Percentiles rank a stretch among this genome's conserved stretches.
Conservation (phyloP, 2,329 filamentous ascomycete species). For the Aureobasidium sp. region DNA sequence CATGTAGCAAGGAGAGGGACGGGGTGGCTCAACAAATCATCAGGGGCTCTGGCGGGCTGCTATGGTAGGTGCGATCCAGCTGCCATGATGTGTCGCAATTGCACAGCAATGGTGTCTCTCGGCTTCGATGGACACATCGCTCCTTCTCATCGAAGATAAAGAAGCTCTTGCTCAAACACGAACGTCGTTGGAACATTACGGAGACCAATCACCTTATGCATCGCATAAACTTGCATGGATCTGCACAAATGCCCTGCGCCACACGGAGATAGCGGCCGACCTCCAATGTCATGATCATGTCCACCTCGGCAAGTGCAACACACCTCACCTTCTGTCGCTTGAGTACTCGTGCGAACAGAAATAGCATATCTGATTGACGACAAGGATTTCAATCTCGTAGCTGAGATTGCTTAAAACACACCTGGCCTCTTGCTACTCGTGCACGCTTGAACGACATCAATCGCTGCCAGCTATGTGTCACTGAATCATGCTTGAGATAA, state of each 20-base stretch:
- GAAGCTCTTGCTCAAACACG: background rate
- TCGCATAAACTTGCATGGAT: background rate
- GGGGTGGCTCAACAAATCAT: background rate
- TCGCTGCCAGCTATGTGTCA: background rate
- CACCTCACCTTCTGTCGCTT: background rate
- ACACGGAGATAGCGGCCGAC: background rate
- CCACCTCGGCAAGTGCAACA: background rate
- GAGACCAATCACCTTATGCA: background rate
- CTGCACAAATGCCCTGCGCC: background rate
- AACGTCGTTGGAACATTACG: background rate
- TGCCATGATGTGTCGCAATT: background rate
- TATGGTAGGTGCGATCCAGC: background rate
- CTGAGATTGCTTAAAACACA: background rate
- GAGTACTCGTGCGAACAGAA: background rate
- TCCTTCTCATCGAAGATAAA: background rate
- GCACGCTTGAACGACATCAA: background rate
- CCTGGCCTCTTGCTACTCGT: background rate
- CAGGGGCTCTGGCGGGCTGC: background rate
- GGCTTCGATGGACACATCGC: background rate
- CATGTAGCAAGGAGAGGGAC: background rate
- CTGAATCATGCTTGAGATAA: background rate
- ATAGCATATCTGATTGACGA: too few relatives aligned
- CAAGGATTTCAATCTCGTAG: background rate
- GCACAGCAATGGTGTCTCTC: too few relatives aligned
- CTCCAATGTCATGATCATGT: background rate